Evolutionary conservation across 306 rosid species (phyloP).

Genomic region (Luffa acutangula): DNA sequence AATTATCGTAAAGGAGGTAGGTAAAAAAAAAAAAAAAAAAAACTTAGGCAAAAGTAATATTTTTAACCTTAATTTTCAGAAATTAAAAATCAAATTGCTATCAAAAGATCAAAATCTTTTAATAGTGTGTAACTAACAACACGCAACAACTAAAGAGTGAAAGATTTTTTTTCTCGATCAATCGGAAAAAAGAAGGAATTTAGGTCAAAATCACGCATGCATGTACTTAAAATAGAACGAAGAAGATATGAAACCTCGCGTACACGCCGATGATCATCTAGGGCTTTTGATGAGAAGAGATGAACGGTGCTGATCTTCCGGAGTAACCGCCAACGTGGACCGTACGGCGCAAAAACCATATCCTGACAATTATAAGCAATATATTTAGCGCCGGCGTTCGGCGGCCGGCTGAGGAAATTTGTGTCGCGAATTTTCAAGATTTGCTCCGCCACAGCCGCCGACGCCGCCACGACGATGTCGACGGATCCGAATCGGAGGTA

Average conservation of each 20-base stretch:
- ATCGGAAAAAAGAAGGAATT: background rate
- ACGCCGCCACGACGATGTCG: constrained; percentile 56
- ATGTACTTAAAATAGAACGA: background rate
- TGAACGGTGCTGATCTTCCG: constrained; percentile 69
- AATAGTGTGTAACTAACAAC: too few species aligned
- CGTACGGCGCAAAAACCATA: constrained; percentile 72
- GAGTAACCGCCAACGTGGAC: constrained; percentile 63
- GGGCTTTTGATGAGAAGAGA: constrained; percentile 65
- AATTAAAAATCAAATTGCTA: too few species aligned
- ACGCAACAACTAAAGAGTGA: too few species aligned
- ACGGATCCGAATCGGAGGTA: constrained; percentile 54
- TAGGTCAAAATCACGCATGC: background rate
- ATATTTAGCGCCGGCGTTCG: constrained; percentile 59
- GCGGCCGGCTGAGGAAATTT: constrained; percentile 75
- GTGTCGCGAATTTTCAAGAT: constrained; percentile 53
- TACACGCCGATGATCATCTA: constrained; percentile 51
- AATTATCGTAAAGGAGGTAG: too few species aligned
- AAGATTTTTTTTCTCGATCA: too few species aligned
- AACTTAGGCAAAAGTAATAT: too few species aligned
- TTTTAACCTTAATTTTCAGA: too few species aligned
- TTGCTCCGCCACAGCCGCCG: constrained; percentile 60
- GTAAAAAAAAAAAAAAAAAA: too few species aligned
- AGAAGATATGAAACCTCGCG: constrained; percentile 37
- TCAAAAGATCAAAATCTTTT: too few species aligned
- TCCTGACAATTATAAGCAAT: constrained; percentile 65